Conservation (phyloP, 2,329 filamentous ascomycete genomes). For the Claviceps monticola region DNA sequence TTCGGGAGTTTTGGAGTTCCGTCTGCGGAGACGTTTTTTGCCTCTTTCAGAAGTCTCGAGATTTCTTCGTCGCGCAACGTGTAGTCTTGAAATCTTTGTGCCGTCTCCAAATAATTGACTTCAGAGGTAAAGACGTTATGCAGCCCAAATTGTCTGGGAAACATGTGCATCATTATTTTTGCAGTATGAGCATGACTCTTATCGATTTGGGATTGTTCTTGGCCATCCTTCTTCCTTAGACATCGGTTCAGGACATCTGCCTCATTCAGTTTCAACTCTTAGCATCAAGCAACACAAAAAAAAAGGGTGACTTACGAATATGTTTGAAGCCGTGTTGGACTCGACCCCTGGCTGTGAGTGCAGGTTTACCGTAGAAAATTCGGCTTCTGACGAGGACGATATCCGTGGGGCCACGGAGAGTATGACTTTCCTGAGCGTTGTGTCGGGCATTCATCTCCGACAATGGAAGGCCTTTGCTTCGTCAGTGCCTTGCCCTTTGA, state of each 20-base stretch:
- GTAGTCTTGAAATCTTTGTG: conserved; percentile 71
- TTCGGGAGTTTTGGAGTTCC: conserved; percentile 37
- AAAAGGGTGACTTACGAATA: conserved; percentile 49
- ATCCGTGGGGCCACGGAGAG: conserved; percentile 32
- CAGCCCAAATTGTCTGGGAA: conserved; percentile 77
- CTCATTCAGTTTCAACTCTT: conserved; percentile 8
- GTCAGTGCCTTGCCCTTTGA: background rate
- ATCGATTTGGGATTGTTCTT: background rate
- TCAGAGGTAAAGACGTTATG: conserved; percentile 82
- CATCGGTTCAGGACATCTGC: conserved; percentile 72
- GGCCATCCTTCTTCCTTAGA: conserved; percentile 11
- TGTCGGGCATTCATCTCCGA: conserved; percentile 25
- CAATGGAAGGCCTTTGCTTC: conserved; percentile 31
- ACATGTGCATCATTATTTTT: conserved; percentile 82
- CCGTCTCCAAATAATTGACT: conserved; percentile 49
- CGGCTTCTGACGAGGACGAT: conserved; percentile 69
- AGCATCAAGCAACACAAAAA: no score
- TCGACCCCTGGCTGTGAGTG: conserved; percentile 51
- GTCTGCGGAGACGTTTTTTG: conserved; percentile 6
- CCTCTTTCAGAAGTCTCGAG: conserved; percentile 11
- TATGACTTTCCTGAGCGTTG: background rate
- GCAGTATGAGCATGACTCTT: conserved; percentile 35
- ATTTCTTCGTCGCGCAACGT: conserved; percentile 79
- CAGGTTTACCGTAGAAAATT: conserved; percentile 72
- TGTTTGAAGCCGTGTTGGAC: conserved; percentile 65